Percentiles rank a stretch among this genome's conserved stretches.
Conservation (phyloP, 2,329 filamentous ascomycete species). For the Colletotrichum neosansevieriae region DNA sequence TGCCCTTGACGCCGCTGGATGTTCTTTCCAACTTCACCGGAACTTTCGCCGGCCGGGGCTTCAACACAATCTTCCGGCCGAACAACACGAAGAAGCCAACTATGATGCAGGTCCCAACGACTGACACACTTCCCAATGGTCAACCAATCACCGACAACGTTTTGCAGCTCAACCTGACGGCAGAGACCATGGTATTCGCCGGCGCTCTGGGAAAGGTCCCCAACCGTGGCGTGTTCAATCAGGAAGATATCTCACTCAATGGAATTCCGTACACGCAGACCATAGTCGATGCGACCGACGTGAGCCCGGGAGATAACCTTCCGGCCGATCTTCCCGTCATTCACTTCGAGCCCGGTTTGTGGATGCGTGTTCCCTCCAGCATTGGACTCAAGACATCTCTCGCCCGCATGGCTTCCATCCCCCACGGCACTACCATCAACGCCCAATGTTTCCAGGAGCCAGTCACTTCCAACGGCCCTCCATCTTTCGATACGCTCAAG, state of each 20-base stretch:
- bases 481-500: slow-evolving; percentile 38
- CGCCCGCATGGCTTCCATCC: slow-evolving; percentile 56
- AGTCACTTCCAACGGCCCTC: slow-evolving; percentile 37
- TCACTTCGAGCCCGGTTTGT: slow-evolving; percentile 56
- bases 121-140: not conserved
- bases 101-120: slow-evolving; percentile 31
- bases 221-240: slow-evolving; percentile 52
- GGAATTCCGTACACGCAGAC: slow-evolving; percentile 53
- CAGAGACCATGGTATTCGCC: slow-evolving; percentile 50
- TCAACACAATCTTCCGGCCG: slow-evolving; percentile 55
- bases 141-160: slow-evolving; percentile 46
- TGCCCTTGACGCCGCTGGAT: slow-evolving; percentile 33
- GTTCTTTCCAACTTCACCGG: slow-evolving; percentile 46
- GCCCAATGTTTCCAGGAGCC: slow-evolving; percentile 48
- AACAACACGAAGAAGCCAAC: slow-evolving; percentile 44
- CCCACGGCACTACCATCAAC: slow-evolving; percentile 58
- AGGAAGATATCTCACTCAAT: slow-evolving; percentile 51
- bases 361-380: slow-evolving; percentile 52
- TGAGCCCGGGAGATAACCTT: slow-evolving; percentile 5
- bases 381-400: slow-evolving; percentile 44
- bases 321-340: slow-evolving; percentile 47
- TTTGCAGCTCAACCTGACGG: slow-evolving; percentile 54
- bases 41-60: slow-evolving; percentile 49
- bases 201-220: slow-evolving; percentile 49
- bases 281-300: slow-evolving; percentile 50